Evolutionary conservation across 129 eudicot genomes (phyloP).

Genomic region (Helianthus tuberosus): DNA sequence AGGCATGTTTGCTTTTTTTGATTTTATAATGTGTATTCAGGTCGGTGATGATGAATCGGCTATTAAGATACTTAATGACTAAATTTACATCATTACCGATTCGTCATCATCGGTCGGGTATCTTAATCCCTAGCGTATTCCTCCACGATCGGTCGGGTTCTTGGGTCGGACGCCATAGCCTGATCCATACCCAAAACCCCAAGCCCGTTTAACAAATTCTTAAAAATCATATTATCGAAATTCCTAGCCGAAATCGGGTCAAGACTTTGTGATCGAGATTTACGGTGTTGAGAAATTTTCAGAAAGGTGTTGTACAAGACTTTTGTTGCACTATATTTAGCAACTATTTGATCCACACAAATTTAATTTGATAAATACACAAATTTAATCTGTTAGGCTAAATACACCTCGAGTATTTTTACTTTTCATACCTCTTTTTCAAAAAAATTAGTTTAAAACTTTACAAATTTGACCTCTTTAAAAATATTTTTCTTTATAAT

Average conservation of each 20-base stretch:
- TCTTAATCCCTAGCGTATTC: conserved; percentile 55
- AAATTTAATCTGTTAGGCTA: too few species aligned
- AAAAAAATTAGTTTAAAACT: too few species aligned
- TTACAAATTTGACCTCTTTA: too few species aligned
- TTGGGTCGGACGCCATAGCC: conserved; percentile 51
- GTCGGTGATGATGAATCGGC: too few species aligned
- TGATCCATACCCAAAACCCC: conserved; percentile 65
- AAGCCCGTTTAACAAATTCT: conserved; percentile 56
- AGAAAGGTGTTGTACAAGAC: conserved; percentile 17
- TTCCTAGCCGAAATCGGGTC: conserved; percentile 64
- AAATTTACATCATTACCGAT: too few species aligned
- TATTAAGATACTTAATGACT: too few species aligned
- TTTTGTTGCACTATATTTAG: conserved; percentile 6
- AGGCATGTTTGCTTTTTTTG: too few species aligned
- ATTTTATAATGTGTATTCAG: too few species aligned
- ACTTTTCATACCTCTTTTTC: too few species aligned
- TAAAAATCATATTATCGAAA: conserved; percentile 61
- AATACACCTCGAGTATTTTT: too few species aligned
- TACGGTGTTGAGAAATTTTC: conserved; percentile 24
- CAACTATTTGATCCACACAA: not conserved
- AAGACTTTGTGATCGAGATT: conserved; percentile 12
- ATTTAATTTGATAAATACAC: not conserved
- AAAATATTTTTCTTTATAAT: too few species aligned
- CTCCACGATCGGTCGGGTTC: conserved; percentile 67
- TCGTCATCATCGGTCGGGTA: too few species aligned